These are phyloP conservation scores for Eucalyptus shirleyi DNA, from an alignment of 345 rosid species.

Conservation along the genomic window DNA sequence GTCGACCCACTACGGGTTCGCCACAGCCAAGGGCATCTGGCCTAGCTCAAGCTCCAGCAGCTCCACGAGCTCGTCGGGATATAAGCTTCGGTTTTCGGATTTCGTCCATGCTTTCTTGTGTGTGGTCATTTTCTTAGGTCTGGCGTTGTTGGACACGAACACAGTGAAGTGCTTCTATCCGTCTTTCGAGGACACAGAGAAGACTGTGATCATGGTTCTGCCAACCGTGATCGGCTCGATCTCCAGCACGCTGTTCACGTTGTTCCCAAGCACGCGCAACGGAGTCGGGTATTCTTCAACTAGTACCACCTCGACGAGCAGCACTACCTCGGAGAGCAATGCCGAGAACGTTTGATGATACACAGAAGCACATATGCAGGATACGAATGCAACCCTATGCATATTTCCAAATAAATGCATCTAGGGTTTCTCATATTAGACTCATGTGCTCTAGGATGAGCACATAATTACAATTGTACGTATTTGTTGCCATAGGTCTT, in stretches of 20 bases:
- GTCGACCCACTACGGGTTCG: constrained; percentile 41
- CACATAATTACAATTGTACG: background rate
- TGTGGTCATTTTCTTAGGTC: constrained; percentile 31
- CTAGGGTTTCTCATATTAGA: background rate
- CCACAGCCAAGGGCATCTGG: constrained; percentile 48
- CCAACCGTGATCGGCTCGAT: constrained; percentile 55
- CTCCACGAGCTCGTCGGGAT: constrained; percentile 14
- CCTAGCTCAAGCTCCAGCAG: constrained; percentile 20
- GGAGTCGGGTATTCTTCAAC: constrained; percentile 69
- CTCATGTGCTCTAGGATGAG: background rate
- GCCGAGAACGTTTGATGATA: background rate
- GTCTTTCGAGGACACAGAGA: constrained; percentile 33
- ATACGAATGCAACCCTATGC: background rate
- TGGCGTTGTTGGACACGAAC: constrained; percentile 47
- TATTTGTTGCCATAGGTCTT: background rate
- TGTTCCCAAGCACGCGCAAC: constrained; percentile 54
- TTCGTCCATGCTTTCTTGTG: constrained; percentile 49
- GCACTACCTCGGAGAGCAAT: background rate
- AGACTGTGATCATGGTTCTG: constrained; percentile 38
- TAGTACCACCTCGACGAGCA: background rate
- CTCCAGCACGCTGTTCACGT: constrained; percentile 35
- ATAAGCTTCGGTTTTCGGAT: constrained; percentile 45
- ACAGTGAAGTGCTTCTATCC: constrained; percentile 64
- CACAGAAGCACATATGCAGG: background rate
- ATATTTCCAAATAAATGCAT: background rate